These are phyloP conservation scores for Yamadazyma buinensis DNA, from an alignment of 1,139 yeast genomes.

Conservation along the genomic window DNA sequence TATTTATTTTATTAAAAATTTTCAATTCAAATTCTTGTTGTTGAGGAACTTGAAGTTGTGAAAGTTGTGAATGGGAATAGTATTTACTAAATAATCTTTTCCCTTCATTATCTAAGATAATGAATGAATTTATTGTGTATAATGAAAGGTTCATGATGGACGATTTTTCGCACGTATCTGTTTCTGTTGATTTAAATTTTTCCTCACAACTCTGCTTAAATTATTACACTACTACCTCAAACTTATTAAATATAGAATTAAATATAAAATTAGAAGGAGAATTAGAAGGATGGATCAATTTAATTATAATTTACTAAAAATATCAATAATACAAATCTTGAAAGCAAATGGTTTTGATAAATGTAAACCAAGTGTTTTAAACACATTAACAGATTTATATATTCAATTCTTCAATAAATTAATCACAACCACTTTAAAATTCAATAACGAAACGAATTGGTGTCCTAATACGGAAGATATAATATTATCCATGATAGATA, in stretches of 20 bases:
- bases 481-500: constrained; percentile 54
- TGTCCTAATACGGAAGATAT: constrained; percentile 52
- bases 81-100: constrained; percentile 81
- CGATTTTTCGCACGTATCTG: constrained; percentile 1
- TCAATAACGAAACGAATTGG: constrained; percentile 14
- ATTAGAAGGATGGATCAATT: constrained; percentile 43
- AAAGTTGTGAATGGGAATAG: constrained; percentile 54
- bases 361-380: constrained; percentile 59
- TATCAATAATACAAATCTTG: constrained; percentile 64
- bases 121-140: constrained; percentile 72
- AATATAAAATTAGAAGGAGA: no score
- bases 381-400: constrained; percentile 60
- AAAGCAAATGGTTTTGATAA: constrained; percentile 72
- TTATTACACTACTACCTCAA: no score
- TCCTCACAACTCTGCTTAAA: no score
- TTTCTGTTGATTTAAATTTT: no score
- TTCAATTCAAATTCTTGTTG: constrained; percentile 76
- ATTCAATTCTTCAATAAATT: constrained; percentile 51
- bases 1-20: constrained; percentile 70
- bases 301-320: constrained; percentile 56
- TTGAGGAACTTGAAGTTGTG: constrained; percentile 30
- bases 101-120: constrained; percentile 81
- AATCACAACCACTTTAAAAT: constrained; percentile 35
- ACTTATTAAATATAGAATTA: no score
- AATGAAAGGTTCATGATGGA: constrained; percentile 50